A percentile compares a stretch with the other conserved stretches of the same genome.
These are phyloP conservation scores for Ganoderma meredithae DNA, from an alignment of 1,284 basidiomycete species.

Conservation along the genomic window DNA sequence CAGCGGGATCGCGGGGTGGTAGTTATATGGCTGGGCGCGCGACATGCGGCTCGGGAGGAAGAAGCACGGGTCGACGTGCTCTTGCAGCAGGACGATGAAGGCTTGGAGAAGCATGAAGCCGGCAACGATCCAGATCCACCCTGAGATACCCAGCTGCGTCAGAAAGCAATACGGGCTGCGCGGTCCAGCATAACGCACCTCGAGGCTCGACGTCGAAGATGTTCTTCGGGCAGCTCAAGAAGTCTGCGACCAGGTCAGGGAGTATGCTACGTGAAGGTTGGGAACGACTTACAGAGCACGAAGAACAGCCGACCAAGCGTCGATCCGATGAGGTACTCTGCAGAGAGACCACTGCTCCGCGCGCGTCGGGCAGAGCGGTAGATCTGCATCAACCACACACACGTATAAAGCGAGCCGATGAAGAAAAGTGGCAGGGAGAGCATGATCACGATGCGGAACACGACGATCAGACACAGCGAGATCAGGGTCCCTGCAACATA, in stretches of 20 bases:
- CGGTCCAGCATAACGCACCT: conserved; percentile 50
- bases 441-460: conserved; percentile 77
- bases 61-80: conserved; percentile 81
- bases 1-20: conserved; percentile 79
- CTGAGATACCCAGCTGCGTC: conserved; percentile 43
- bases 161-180: conserved; percentile 8
- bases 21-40: conserved; percentile 76
- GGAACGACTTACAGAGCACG: conserved; percentile 70
- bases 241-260: conserved; percentile 58
- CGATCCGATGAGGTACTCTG: conserved; percentile 82
- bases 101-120: conserved; percentile 73
- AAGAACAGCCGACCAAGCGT: conserved; percentile 76
- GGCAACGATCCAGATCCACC: conserved; percentile 73
- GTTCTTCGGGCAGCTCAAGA: conserved; percentile 84
- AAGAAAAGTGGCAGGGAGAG: conserved; percentile 76
- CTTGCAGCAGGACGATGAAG: conserved; percentile 74
- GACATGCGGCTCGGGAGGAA: conserved; percentile 64
- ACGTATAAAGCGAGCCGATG: conserved; percentile 75
- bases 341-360: conserved; percentile 71
- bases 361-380: conserved; percentile 77
- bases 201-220: conserved; percentile 81
- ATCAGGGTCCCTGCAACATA: conserved; percentile 63
- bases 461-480: conserved; percentile 71
- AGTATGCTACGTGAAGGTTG: neutral
- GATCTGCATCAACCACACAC: conserved; percentile 88